phyloP scores from a whole-genome alignment of 345 rosid genomes.

The Gossypium raimondii region DNA sequence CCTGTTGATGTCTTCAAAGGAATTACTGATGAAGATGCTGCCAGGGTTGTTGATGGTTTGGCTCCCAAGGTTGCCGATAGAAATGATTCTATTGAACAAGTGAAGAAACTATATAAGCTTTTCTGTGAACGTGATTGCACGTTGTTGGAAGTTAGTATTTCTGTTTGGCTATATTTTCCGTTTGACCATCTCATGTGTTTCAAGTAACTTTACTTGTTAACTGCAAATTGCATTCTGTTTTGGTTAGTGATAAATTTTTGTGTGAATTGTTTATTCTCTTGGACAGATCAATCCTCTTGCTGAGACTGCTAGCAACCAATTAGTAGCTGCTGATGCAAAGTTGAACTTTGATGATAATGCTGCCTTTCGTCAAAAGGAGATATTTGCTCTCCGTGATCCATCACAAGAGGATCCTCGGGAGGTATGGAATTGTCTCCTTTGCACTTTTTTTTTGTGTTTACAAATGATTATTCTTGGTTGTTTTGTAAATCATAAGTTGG shows the following conservation, averaged over 20 bases:
- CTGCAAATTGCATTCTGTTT: too few species aligned
- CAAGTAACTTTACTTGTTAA: neutral
- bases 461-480: too few species aligned
- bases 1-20: constrained; percentile 92
- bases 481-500: neutral
- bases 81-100: constrained; percentile 84
- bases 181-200: constrained; percentile 4
- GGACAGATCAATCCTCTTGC: constrained; percentile 94
- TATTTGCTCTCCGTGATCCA: constrained; percentile 81
- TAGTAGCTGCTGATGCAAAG: constrained; percentile 99
- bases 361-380: constrained; percentile 80
- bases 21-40: constrained; percentile 96
- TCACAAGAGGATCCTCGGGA: constrained; percentile 98
- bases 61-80: constrained; percentile 77
- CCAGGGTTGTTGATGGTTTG: constrained; percentile 93
- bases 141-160: constrained; percentile 79
- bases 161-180: neutral
- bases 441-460: neutral
- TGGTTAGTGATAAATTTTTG: constrained; percentile 2
- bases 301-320: constrained; percentile 72
- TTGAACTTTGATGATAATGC: constrained; percentile 99
- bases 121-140: constrained; percentile 87
- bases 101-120: constrained; percentile 90
- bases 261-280: constrained; percentile 5
- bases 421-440: constrained; percentile 38